Percentiles rank a stretch among this genome's conserved stretches.
phyloP scores from a whole-genome alignment of 2,329 filamentous ascomycete genomes.

The Diaporthe nobilis region DNA sequence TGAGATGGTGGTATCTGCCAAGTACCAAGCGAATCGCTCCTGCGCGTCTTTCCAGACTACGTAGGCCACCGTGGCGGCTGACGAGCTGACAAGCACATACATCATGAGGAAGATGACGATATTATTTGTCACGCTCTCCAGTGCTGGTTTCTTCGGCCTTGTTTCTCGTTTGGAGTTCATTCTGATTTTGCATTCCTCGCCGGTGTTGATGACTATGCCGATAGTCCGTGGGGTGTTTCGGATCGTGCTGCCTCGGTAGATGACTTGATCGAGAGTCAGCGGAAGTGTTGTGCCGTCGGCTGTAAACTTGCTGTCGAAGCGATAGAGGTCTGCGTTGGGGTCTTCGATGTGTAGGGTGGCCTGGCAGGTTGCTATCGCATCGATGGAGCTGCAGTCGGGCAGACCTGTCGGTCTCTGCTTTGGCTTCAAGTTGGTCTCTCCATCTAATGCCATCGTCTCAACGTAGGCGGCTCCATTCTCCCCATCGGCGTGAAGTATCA shows the following conservation, averaged over 20 bases:
- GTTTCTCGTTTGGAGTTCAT: constrained; percentile 90
- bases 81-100: constrained; percentile 83
- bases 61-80: constrained; percentile 87
- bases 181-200: constrained; percentile 87
- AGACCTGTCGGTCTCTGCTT: constrained; percentile 77
- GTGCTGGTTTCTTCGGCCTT: constrained; percentile 79
- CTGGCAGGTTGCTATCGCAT: constrained; percentile 65
- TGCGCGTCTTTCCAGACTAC: constrained; percentile 78
- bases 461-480: constrained; percentile 86
- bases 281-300: constrained; percentile 72
- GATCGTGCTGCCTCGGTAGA: constrained; percentile 88
- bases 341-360: constrained; percentile 81
- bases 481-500: constrained; percentile 82
- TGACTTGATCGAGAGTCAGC: constrained; percentile 83
- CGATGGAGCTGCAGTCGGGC: constrained; percentile 68
- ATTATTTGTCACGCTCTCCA: constrained; percentile 80
- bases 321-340: constrained; percentile 83
- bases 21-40: constrained; percentile 82
- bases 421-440: constrained; percentile 85
- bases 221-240: constrained; percentile 82
- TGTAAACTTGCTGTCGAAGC: constrained; percentile 78
- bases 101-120: constrained; percentile 85
- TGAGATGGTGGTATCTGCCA: constrained; percentile 77
- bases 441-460: constrained; percentile 87
- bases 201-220: constrained; percentile 88